phyloP scores from a whole-genome alignment of 1,284 basidiomycete species.

The Boletus albobrunnescens region DNA sequence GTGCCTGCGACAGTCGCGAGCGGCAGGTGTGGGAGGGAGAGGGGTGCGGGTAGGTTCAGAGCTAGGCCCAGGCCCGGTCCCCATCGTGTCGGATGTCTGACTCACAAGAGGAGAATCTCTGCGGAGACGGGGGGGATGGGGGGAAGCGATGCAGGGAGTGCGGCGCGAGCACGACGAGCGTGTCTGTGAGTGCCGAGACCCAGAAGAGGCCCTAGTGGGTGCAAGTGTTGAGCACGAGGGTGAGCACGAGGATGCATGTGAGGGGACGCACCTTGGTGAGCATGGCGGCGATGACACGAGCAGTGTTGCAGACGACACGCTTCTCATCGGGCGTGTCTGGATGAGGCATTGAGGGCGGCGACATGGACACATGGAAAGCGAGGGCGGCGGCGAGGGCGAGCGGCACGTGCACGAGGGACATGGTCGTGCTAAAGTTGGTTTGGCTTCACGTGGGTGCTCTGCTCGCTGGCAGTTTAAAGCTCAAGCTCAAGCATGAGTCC shows the following conservation, averaged over 20 bases:
- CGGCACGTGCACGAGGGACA: slow-evolving; percentile 17
- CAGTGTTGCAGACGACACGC: not conserved
- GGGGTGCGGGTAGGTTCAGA: not conserved
- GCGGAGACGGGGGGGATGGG: not conserved
- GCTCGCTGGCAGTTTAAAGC: slow-evolving; percentile 1
- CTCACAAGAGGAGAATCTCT: not conserved
- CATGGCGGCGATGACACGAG: slow-evolving; percentile 2
- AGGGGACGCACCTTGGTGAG: slow-evolving; percentile 18
- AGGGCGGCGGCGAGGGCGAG: slow-evolving; percentile 18
- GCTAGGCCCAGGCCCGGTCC: not conserved
- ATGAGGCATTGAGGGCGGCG: slow-evolving; percentile 1
- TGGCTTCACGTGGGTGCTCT: not conserved
- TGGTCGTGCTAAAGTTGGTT: not conserved
- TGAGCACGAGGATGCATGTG: no score
- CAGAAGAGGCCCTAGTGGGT: slow-evolving; percentile 22
- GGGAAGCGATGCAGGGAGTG: not conserved
- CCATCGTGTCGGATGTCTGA: not conserved
- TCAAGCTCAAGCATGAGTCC: no score
- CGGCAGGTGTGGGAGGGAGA: not conserved
- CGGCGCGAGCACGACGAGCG: slow-evolving; percentile 8
- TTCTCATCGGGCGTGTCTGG: not conserved
- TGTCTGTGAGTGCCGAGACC: slow-evolving; percentile 18
- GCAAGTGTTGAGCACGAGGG: not conserved
- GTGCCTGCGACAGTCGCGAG: slow-evolving; percentile 11
- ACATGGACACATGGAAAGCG: slow-evolving; percentile 25